Evolutionary conservation across 768 basidiomycete genomes (phyloP), one percentile per base, ranked within the genome.

Genomic region (Termitomyces eurrhizus): DNA sequence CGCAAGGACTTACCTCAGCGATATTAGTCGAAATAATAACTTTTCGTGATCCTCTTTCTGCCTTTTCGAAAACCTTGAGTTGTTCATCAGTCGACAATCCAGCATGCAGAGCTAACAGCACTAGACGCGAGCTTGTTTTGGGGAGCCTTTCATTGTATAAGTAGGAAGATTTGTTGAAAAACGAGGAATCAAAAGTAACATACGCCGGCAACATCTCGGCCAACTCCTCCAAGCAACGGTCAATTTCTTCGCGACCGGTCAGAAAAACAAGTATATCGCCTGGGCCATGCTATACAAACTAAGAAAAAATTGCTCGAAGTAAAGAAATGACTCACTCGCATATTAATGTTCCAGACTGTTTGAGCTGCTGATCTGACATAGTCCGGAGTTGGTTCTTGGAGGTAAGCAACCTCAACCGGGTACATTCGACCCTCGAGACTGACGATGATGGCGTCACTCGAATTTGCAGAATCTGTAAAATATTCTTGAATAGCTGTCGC

Each of bases 211-310:
- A 68, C 60, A 92, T 79, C 66, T 97, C 94, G 0, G 89, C 75
- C 12, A 98, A 75, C 59, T 85, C 86, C 62, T 95, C 89, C 21
- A 95, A 71, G 62, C 91, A 95, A 46, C 85, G 80, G 44, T 98
- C 95, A 52, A 99, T 99, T 68, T 99, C 97, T 71, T 99, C 97
- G 37, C 96, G 79, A 8, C 97, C 97, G 0, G 97, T 96, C 57
- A 99, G 71, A 69, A 99, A 99, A 0, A 98, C 86, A 26, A 99
- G 81, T 49, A 99, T 85, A 74, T 99, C 97, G 1, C 97, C 97
- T 7, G 82, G 72, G 7, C 82, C 85, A 77, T 90, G 87, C 93
- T 96, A 59, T 26, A 56, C 5, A 26, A 67, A 57, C 52, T 52
- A 24, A 39, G 18, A 33, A 35, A 32, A 4, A 49, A 29, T 41